Base-by-base conservation (phyloP, 768 basidiomycete species). In the Trichaptum fuscoviolaceum region DNA sequence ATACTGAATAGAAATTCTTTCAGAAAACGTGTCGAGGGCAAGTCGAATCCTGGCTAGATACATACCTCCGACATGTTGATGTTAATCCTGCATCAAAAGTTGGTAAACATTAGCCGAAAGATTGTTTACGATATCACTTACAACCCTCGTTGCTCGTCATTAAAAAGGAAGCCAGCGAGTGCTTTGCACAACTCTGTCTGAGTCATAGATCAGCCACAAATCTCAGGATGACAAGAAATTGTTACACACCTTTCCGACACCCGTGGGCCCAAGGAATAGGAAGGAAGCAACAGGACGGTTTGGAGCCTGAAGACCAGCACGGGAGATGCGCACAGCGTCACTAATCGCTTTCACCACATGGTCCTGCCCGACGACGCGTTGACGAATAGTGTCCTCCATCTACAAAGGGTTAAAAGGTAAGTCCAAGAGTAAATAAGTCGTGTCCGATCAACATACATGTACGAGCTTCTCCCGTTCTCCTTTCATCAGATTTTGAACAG, bases 201-300 rank as follows among this genome's bases (percentile, higher is more conserved):
- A 24, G 52, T 67, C 64, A 36, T 35, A 24, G 52, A 63, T 66
- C 63, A 68, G 17, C 27, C 27, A 52, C 18, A 57, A 67, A 66
- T 60, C 65, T 59, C 66, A 35, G 9, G 60, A 20, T 34, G 5
- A 15, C 18, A 17, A 9, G 5, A 23, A 0, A 60, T 12, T 57
- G 36, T 25, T 57, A 58, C 77, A 7, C 67, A 87, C 89, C 80
- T 93, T 93, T 15, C 92, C 93, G 1, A 93, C 92, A 69, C 94
- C 94, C 0, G 92, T 93, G 0, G 94, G 92, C 0, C 93, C 93
- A 66, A 93, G 77, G 81, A 97, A 95, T 58, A 97, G 80, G 86
- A 97, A 96, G 0, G 92, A 94, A 2, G 96, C 94, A 20, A 96
- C 89, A 0, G 96, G 96, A 18, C 94, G 81, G 70, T 92, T 91